phyloP scores from a whole-genome alignment of 257 asterid species.

The Plectranthus barbatus region DNA sequence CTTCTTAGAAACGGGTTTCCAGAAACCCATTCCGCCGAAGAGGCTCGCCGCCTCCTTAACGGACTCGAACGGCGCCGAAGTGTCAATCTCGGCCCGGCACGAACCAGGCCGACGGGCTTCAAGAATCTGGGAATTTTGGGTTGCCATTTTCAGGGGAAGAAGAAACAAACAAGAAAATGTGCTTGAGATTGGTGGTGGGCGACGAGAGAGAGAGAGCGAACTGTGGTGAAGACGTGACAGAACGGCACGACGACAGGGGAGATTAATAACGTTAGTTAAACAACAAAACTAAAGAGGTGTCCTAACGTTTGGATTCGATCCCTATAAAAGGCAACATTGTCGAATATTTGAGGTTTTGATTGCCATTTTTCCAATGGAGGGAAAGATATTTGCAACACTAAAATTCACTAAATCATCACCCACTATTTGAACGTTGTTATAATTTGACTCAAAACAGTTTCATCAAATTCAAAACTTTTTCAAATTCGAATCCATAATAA shows the following conservation, averaged over 20 bases:
- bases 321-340: not conserved
- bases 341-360: not conserved
- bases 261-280: slow-evolving; percentile 34
- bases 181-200: not conserved
- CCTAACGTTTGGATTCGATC: slow-evolving; percentile 20
- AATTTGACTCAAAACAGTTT: too few relatives aligned
- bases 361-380: not conserved
- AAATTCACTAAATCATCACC: too few relatives aligned
- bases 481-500: too few relatives aligned
- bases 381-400: not conserved
- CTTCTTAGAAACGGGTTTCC: slow-evolving; percentile 63
- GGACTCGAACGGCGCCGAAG: slow-evolving; percentile 91
- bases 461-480: too few relatives aligned
- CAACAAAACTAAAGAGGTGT: too few relatives aligned
- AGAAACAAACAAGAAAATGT: slow-evolving; percentile 3
- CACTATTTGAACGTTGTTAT: too few relatives aligned
- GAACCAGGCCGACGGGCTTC: slow-evolving; percentile 10
- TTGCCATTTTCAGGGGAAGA: slow-evolving; percentile 12
- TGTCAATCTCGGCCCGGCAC: slow-evolving; percentile 66
- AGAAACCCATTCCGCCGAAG: slow-evolving; percentile 91
- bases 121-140: slow-evolving; percentile 15
- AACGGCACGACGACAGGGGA: not conserved
- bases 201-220: too few relatives aligned
- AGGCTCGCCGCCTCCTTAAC: slow-evolving; percentile 84
- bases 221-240: too few relatives aligned